Evolutionary conservation across 2,329 filamentous ascomycete species (phyloP).

Genomic region (Penicillium sp.): DNA sequence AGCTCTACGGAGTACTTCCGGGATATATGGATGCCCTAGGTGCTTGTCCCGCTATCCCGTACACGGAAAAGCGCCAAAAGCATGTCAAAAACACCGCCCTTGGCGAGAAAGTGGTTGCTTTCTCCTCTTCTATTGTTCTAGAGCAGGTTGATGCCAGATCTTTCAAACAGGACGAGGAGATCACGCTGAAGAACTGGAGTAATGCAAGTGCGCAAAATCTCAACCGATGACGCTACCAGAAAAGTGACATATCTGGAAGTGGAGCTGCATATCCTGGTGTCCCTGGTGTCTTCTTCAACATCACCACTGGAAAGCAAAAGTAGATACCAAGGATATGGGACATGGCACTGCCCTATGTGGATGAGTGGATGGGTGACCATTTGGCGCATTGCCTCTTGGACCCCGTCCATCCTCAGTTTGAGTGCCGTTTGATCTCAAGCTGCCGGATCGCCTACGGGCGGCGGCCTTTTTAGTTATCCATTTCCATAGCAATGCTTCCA

Average conservation of each 20-base stretch:
- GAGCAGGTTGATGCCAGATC: conserved; percentile 84
- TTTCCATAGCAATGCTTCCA: background rate
- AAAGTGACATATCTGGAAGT: conserved; percentile 63
- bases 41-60: conserved; percentile 48
- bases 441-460: background rate
- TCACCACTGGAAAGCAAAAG: conserved; percentile 52
- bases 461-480: background rate
- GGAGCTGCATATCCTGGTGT: conserved; percentile 69
- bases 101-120: conserved; percentile 75
- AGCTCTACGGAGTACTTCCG: too few species aligned
- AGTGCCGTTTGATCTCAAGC: background rate
- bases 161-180: conserved; percentile 65
- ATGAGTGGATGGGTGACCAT: background rate
- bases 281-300: conserved; percentile 57
- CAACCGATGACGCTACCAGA: conserved; percentile 41
- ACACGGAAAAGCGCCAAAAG: conserved; percentile 65
- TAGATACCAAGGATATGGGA: conserved; percentile 11
- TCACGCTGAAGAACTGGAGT: conserved; percentile 95
- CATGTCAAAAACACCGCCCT: conserved; percentile 70
- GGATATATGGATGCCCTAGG: too few species aligned
- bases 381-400: background rate
- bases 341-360: background rate
- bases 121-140: conserved; percentile 64
- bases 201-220: conserved; percentile 44
- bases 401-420: background rate